Percentiles rank a stretch among this genome's conserved stretches.
Conservation (phyloP, 495 filamentous ascomycete species). For the Tuber borchii region DNA sequence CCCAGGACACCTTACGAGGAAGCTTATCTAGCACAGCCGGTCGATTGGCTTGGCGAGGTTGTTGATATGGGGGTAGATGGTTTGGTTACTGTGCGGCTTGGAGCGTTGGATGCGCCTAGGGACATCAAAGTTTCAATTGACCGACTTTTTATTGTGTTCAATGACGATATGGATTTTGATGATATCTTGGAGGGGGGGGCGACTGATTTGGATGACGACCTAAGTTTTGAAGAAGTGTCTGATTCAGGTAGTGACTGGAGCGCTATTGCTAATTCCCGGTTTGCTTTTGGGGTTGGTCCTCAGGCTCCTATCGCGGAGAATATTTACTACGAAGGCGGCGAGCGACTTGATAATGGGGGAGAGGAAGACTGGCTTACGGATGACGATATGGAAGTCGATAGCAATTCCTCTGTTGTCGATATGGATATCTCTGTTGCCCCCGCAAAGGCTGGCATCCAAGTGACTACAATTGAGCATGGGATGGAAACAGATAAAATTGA, state of each 20-base stretch:
- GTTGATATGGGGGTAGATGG: slow-evolving; percentile 53
- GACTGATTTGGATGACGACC: slow-evolving; percentile 14
- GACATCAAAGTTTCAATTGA: slow-evolving; percentile 51
- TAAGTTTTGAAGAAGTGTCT: slow-evolving; percentile 25
- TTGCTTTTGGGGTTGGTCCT: slow-evolving; percentile 39
- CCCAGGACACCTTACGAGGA: slow-evolving; percentile 16
- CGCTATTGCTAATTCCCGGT: slow-evolving; percentile 14
- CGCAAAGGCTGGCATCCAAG: slow-evolving; percentile 16
- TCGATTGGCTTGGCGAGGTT: slow-evolving; percentile 55
- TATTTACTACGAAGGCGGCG: slow-evolving; percentile 45
- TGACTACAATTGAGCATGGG: slow-evolving; percentile 7
- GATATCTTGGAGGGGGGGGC: slow-evolving; percentile 35
- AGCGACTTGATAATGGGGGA: slow-evolving; percentile 42
- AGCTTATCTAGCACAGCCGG: slow-evolving; percentile 23
- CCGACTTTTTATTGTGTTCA: slow-evolving; percentile 45
- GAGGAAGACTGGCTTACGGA: slow-evolving; percentile 46
- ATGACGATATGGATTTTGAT: slow-evolving; percentile 38
- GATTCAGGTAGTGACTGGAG: slow-evolving; percentile 38
- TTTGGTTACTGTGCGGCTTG: slow-evolving; percentile 51
- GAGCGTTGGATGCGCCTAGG: slow-evolving; percentile 45
- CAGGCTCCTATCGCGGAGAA: slow-evolving; percentile 39
- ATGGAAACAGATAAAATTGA: slow-evolving; percentile 22
- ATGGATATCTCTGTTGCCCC: slow-evolving; percentile 20
- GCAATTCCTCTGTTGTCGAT: slow-evolving; percentile 1
- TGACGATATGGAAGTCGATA: slow-evolving; percentile 30